Percentiles rank a stretch among this genome's conserved stretches.
Evolutionary conservation across 2,329 filamentous ascomycete species (phyloP).

Genomic region (Colletotrichum spaethianum): DNA sequence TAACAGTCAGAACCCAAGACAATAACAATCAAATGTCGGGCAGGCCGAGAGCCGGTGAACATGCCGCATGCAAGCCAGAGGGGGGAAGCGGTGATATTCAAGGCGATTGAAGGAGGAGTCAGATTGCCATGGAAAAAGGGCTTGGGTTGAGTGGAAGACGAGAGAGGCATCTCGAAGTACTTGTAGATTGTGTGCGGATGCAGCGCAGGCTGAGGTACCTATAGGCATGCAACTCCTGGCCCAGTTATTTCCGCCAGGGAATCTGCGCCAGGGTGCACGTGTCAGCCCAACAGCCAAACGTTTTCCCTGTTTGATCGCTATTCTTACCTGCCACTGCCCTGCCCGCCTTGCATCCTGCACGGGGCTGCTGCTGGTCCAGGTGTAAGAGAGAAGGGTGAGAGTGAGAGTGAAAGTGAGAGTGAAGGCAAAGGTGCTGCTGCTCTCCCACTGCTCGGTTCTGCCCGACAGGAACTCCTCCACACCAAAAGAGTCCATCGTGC

Average conservation of each 20-base stretch:
- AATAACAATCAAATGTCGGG: neutral
- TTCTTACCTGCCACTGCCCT: conserved; percentile 37
- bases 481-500: conserved; percentile 1
- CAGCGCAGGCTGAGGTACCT: neutral
- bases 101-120: neutral
- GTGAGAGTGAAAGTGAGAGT: too few relatives aligned
- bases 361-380: neutral
- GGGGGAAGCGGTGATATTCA: conserved; percentile 2
- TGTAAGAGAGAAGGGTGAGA: neutral
- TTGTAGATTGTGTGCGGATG: neutral
- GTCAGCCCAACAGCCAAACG: conserved; percentile 41
- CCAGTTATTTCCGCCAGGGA: conserved; percentile 23
- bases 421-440: neutral
- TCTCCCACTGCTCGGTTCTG: conserved; percentile 9
- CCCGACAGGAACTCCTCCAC: conserved; percentile 3
- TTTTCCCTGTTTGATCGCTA: conserved; percentile 33
- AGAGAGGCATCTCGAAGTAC: neutral
- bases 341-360: conserved; percentile 5
- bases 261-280: conserved; percentile 41
- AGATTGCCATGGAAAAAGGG: neutral
- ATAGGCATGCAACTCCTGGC: neutral
- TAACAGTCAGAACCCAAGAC: neutral
- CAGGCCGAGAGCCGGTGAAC: conserved; percentile 2
- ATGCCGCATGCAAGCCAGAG: conserved; percentile 12
- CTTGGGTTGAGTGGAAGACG: neutral